Percentiles rank a stretch among this genome's conserved stretches.
Evolutionary conservation across 371 early-diverging fungal genomes (phyloP).

Genomic region (Mortierella sp.): DNA sequence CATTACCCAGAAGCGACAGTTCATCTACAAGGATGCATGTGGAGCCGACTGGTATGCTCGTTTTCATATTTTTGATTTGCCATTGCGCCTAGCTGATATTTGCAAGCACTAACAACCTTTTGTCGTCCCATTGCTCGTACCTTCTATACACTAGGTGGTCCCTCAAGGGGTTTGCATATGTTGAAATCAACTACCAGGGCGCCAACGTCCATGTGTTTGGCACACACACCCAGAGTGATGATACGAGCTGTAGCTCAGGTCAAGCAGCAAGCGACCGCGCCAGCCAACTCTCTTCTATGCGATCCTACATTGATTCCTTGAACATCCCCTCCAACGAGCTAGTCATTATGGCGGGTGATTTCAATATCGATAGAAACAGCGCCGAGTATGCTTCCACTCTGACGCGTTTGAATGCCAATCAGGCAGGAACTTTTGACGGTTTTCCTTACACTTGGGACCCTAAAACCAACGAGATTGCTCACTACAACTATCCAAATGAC

Average conservation of each 20-base stretch:
- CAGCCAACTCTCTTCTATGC: slow-evolving; percentile 23
- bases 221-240: slow-evolving; percentile 46
- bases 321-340: slow-evolving; percentile 50
- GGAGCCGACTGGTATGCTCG: slow-evolving; percentile 44
- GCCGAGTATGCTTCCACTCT: slow-evolving; percentile 33
- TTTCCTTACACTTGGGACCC: slow-evolving; percentile 45
- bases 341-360: slow-evolving; percentile 51
- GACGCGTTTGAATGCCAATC: slow-evolving; percentile 24
- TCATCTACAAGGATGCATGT: slow-evolving; percentile 40
- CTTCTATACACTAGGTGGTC: slow-evolving; percentile 22
- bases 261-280: slow-evolving; percentile 31
- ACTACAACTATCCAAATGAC: slow-evolving; percentile 43
- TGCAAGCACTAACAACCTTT: background rate
- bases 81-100: background rate
- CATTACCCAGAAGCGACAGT: slow-evolving; percentile 40
- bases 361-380: slow-evolving; percentile 33
- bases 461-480: slow-evolving; percentile 40
- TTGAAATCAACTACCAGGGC: slow-evolving; percentile 30
- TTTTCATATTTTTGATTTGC: background rate
- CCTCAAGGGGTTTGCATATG: slow-evolving; percentile 54
- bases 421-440: slow-evolving; percentile 27
- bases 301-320: slow-evolving; percentile 31
- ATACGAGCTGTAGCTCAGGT: slow-evolving; percentile 20
- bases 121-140: background rate
- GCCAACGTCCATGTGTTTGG: slow-evolving; percentile 48